Evolutionary conservation across 345 rosid genomes (phyloP).

Genomic region (Camelina laxa): DNA sequence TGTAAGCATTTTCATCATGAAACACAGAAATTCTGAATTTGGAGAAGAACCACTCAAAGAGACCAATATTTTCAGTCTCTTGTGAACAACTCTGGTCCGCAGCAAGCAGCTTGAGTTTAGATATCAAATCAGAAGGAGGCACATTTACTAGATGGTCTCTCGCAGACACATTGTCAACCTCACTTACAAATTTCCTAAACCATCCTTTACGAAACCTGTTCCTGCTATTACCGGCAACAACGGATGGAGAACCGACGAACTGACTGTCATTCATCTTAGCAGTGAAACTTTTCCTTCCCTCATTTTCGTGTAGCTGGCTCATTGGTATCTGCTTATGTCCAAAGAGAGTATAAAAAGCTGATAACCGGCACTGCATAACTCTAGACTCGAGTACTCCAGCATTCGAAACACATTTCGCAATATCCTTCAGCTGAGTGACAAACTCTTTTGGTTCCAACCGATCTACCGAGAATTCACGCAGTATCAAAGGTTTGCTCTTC

Average conservation of each 20-base stretch:
- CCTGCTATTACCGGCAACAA: slow-evolving; percentile 54
- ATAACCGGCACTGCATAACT: slow-evolving; percentile 52
- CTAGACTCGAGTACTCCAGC: slow-evolving; percentile 59
- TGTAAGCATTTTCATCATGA: slow-evolving; percentile 68
- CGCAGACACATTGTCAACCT: slow-evolving; percentile 46
- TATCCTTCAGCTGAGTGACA: slow-evolving; percentile 57
- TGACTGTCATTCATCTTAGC: slow-evolving; percentile 48
- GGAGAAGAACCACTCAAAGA: slow-evolving; percentile 78
- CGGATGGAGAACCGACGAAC: slow-evolving; percentile 55
- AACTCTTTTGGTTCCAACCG: slow-evolving; percentile 60
- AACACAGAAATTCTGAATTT: slow-evolving; percentile 71
- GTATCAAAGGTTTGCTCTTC: slow-evolving; percentile 43
- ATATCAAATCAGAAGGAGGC: slow-evolving; percentile 60
- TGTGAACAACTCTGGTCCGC: slow-evolving; percentile 54
- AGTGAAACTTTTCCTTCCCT: slow-evolving; percentile 40
- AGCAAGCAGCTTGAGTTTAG: slow-evolving; percentile 61
- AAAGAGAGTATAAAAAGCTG: slow-evolving; percentile 58
- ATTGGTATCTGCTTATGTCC: slow-evolving; percentile 64
- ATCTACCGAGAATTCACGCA: slow-evolving; percentile 45
- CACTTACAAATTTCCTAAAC: slow-evolving; percentile 56
- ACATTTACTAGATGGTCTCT: slow-evolving; percentile 52
- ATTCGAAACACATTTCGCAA: slow-evolving; percentile 50
- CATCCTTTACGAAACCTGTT: slow-evolving; percentile 65
- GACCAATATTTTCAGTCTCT: slow-evolving; percentile 50
- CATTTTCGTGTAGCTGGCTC: slow-evolving; percentile 47